These are phyloP conservation scores for Naganishia albida DNA, from an alignment of 1,284 basidiomycete species.

Conservation along the genomic window DNA sequence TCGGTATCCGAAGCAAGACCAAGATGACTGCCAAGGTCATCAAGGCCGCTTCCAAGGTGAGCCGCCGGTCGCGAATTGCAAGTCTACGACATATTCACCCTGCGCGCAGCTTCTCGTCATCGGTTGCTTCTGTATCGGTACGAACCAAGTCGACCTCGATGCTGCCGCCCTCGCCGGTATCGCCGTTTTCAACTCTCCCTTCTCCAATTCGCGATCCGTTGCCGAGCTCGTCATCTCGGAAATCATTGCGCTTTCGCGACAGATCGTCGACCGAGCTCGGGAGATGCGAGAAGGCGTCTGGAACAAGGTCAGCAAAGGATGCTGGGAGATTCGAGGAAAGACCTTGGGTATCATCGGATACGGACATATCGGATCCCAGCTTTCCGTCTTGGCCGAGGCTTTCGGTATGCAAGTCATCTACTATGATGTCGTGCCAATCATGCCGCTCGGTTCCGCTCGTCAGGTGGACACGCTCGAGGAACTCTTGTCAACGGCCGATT, in stretches of 20 bases:
- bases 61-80: constrained; percentile 35
- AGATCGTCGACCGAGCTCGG: constrained; percentile 82
- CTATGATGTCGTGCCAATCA: constrained; percentile 93
- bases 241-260: constrained; percentile 89
- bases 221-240: constrained; percentile 97
- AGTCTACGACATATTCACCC: not conserved
- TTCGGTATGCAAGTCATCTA: constrained; percentile 97
- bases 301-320: constrained; percentile 99
- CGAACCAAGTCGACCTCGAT: constrained; percentile 92
- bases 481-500: constrained; percentile 81
- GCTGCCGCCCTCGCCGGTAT: constrained; percentile 86
- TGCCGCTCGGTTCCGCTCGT: constrained; percentile 92
- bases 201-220: constrained; percentile 98
- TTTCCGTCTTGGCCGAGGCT: constrained; percentile 94
- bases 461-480: constrained; percentile 82
- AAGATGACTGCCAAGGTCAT: constrained; percentile 90
- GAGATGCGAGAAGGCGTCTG: constrained; percentile 89
- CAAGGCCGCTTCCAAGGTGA: constrained; percentile 76
- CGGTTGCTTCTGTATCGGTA: constrained; percentile 99
- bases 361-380: constrained; percentile 96
- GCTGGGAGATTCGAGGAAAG: constrained; percentile 98
- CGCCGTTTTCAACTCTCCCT: constrained; percentile 99
- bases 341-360: constrained; percentile 97
- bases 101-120: constrained; percentile 81
- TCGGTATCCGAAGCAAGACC: constrained; percentile 97